These are phyloP conservation scores for Penicillium canescens DNA, from an alignment of 495 filamentous ascomycete species.

Conservation along the genomic window DNA sequence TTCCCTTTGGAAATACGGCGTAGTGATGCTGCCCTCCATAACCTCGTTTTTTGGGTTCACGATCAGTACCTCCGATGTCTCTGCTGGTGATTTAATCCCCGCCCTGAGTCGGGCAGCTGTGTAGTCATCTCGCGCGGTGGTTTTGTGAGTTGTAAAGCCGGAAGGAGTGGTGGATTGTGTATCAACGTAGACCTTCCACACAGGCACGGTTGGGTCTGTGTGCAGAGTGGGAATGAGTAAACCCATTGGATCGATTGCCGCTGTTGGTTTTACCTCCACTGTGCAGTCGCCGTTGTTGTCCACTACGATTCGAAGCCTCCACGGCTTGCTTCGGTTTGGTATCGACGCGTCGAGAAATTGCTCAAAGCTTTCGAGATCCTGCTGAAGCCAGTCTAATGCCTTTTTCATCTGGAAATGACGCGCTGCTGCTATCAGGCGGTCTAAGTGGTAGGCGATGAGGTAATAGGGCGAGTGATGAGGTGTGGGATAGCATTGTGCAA, in stretches of 20 bases:
- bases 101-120: constrained; percentile 59
- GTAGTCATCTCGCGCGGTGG: constrained; percentile 66
- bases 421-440: constrained; percentile 77
- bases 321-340: constrained; percentile 34
- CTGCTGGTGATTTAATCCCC: constrained; percentile 49
- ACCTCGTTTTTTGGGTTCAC: constrained; percentile 65
- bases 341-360: constrained; percentile 36
- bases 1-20: constrained; percentile 71
- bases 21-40: constrained; percentile 86
- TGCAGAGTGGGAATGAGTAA: constrained; percentile 51
- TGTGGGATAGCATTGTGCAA: constrained; percentile 43
- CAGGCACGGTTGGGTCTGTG: constrained; percentile 2
- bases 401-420: constrained; percentile 62
- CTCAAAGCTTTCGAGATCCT: constrained; percentile 27
- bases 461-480: constrained; percentile 68
- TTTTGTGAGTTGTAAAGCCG: constrained; percentile 74
- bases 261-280: constrained; percentile 50
- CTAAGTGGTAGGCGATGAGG: constrained; percentile 78
- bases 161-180: constrained; percentile 50
- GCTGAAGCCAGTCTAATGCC: constrained; percentile 31
- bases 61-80: constrained; percentile 70
- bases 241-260: constrained; percentile 47
- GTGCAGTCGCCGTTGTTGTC: constrained; percentile 47
- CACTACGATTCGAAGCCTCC: constrained; percentile 57
- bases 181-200: constrained; percentile 60